These are phyloP conservation scores for Elsinoe australis DNA, from an alignment of 2,329 filamentous ascomycete species.

Conservation along the genomic window DNA sequence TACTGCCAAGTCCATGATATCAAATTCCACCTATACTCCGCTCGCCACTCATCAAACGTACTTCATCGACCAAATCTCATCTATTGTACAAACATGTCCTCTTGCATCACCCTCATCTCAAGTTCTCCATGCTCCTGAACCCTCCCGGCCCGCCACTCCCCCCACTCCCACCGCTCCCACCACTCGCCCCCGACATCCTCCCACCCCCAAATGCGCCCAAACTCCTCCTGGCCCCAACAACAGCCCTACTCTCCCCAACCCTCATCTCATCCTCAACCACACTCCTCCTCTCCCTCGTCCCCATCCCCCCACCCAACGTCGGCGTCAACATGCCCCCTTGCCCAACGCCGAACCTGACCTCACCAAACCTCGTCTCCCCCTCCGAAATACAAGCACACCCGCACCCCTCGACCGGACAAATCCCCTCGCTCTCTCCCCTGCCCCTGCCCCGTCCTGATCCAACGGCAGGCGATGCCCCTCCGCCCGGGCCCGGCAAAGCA, in stretches of 20 bases:
- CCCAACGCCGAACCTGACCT: slow-evolving; percentile 30
- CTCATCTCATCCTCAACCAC: slow-evolving; percentile 37
- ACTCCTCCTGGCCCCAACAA: slow-evolving; percentile 32
- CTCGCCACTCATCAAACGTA: too few species aligned
- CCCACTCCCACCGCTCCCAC: slow-evolving; percentile 5
- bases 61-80: too few species aligned
- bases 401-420: slow-evolving; percentile 10
- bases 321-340: slow-evolving; percentile 27
- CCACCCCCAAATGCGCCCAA: slow-evolving; percentile 21
- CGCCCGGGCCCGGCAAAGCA: slow-evolving; percentile 23
- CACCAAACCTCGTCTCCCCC: slow-evolving; percentile 33
- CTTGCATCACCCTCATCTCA: too few species aligned
- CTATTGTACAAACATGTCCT: too few species aligned
- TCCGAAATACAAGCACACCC: slow-evolving; percentile 15
- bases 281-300: slow-evolving; percentile 32
- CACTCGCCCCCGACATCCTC: slow-evolving; percentile 11
- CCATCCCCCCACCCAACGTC: slow-evolving; percentile 28
- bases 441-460: slow-evolving; percentile 11
- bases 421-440: slow-evolving; percentile 24
- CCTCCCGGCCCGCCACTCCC: slow-evolving; percentile 4
- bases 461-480: slow-evolving; percentile 20
- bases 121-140: slow-evolving; percentile 9
- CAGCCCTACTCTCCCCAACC: slow-evolving; percentile 38
- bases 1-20: too few species aligned
- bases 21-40: too few species aligned